phyloP scores from a whole-genome alignment of 768 basidiomycete genomes.

The Trametes maxima region DNA sequence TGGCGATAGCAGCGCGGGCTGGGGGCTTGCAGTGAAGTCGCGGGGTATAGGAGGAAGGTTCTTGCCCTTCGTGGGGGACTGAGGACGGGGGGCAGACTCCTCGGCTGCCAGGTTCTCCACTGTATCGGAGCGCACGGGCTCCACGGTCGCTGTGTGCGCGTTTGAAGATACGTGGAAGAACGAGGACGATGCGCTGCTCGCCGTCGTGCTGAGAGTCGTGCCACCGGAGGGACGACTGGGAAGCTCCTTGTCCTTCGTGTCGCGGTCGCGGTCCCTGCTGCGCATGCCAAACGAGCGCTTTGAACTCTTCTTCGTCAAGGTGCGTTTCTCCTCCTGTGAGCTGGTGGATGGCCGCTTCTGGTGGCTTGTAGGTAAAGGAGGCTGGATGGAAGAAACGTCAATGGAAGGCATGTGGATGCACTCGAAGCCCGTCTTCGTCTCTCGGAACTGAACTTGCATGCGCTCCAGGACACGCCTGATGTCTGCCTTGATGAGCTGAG shows the following conservation, averaged over 20 bases:
- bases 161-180: slow-evolving; percentile 81
- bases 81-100: slow-evolving; percentile 41
- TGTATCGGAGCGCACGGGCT: slow-evolving; percentile 35
- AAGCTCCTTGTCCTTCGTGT: slow-evolving; percentile 53
- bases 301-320: slow-evolving; percentile 72
- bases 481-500: slow-evolving; percentile 78
- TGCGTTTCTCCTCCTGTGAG: slow-evolving; percentile 56
- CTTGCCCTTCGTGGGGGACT: slow-evolving; percentile 61
- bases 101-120: slow-evolving; percentile 22
- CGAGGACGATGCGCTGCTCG: slow-evolving; percentile 78
- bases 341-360: slow-evolving; percentile 49
- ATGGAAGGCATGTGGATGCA: slow-evolving; percentile 96
- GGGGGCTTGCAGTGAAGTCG: slow-evolving; percentile 50
- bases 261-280: slow-evolving; percentile 51
- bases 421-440: slow-evolving; percentile 90
- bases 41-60: slow-evolving; percentile 80
- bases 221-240: slow-evolving; percentile 46
- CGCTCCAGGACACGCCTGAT: slow-evolving; percentile 86
- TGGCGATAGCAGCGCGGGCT: slow-evolving; percentile 43
- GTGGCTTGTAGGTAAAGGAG: slow-evolving; percentile 38
- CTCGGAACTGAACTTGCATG: slow-evolving; percentile 94
- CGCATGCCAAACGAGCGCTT: slow-evolving; percentile 76
- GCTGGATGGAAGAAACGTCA: slow-evolving; percentile 76
- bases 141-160: slow-evolving; percentile 44
- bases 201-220: slow-evolving; percentile 59